Conservation (phyloP, 257 asterid species). For the Solanum chaucha region DNA sequence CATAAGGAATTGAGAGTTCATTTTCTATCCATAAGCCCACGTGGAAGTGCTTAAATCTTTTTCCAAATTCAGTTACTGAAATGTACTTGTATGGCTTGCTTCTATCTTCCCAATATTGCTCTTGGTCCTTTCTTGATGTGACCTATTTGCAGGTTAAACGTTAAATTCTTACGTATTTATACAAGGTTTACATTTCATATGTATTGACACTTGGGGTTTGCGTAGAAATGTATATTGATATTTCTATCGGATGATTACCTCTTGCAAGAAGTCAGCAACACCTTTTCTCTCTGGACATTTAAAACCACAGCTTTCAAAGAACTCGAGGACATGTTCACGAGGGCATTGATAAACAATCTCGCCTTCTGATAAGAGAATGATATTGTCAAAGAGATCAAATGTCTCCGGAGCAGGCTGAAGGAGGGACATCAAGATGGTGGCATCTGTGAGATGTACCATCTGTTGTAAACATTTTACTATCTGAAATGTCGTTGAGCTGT, state of each 20-base stretch:
- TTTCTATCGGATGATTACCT: slow-evolving; percentile 9
- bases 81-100: slow-evolving; percentile 28
- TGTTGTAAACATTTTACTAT: too few relatives aligned
- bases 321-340: too few relatives aligned
- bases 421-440: too few relatives aligned
- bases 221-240: not conserved
- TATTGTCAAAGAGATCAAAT: too few relatives aligned
- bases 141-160: slow-evolving; percentile 21
- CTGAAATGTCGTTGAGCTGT: too few relatives aligned
- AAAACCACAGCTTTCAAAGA: too few relatives aligned
- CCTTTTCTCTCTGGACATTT: too few relatives aligned
- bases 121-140: slow-evolving; percentile 65
- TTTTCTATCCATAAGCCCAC: slow-evolving; percentile 25
- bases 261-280: not conserved
- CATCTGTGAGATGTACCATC: too few relatives aligned
- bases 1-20: slow-evolving; percentile 48
- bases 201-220: not conserved
- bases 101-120: slow-evolving; percentile 55
- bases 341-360: too few relatives aligned
- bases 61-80: slow-evolving; percentile 33
- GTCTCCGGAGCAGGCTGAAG: too few relatives aligned
- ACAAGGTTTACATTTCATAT: not conserved
- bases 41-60: slow-evolving; percentile 44
- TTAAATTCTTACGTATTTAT: not conserved
- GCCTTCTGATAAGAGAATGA: too few relatives aligned